phyloP scores from a whole-genome alignment of 371 early-diverging fungal genomes.

The Mucor circinelloides region DNA sequence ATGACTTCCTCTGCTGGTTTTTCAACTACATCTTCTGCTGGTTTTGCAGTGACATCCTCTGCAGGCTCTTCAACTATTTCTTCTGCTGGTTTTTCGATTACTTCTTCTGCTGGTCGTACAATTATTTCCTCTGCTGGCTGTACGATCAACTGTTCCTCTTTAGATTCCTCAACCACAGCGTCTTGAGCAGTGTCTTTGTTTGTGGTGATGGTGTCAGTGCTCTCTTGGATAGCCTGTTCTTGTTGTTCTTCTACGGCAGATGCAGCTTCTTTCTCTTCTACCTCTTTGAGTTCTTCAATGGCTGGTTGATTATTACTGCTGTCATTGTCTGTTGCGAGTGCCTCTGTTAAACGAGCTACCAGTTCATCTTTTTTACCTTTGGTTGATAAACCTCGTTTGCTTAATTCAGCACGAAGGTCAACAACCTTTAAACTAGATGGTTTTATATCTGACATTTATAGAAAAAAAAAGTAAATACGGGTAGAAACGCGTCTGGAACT shows the following conservation, averaged over 20 bases:
- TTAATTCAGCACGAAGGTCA: conserved; percentile 68
- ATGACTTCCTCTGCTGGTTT: conserved; percentile 12
- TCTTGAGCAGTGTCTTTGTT: background rate
- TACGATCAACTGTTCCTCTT: background rate
- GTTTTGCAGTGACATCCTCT: conserved; percentile 3
- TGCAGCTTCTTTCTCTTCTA: background rate
- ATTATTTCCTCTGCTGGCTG: background rate
- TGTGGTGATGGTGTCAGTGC: background rate
- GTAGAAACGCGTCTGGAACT: background rate
- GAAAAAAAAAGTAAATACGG: background rate
- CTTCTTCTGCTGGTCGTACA: conserved; percentile 1
- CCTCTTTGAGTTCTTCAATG: conserved; percentile 15
- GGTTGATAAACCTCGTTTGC: conserved; percentile 58
- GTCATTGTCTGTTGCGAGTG: conserved; percentile 24
- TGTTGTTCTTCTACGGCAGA: background rate
- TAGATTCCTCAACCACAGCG: conserved; percentile 12
- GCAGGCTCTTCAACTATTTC: background rate
- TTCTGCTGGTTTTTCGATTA: conserved; percentile 17
- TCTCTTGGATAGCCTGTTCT: background rate
- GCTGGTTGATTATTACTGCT: conserved; percentile 11
- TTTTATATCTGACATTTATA: conserved; percentile 7
- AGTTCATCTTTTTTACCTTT: conserved; percentile 78
- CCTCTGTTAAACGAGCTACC: conserved; percentile 65
- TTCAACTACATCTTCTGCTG: background rate
- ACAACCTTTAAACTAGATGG: conserved; percentile 53